Base-by-base conservation (phyloP, 1,284 basidiomycete genomes). In the Ceratobasidium sp. region DNA sequence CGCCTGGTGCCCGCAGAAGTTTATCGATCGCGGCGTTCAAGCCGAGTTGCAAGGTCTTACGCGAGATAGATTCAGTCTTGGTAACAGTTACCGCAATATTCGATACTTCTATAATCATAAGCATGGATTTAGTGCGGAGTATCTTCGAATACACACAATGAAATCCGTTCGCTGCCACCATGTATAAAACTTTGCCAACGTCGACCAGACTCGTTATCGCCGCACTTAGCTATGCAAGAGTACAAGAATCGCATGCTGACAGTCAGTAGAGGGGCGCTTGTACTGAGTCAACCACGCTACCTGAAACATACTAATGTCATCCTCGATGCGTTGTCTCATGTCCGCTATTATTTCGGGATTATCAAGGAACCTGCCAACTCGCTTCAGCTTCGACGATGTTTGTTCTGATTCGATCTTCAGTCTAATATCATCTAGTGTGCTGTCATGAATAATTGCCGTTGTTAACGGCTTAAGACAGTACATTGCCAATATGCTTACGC, bases 11-110 rank as follows among this genome's bases (percentile, higher is more conserved):
- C 12, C 54, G 54, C 7, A 12, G 69, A 7, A 71, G 57, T 33
- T 71, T 71, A 15, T 71, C 26, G 5, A 71, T 42, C n/a, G 40
- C 48, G 12, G 69, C 44, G 20, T 71, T 33, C 26, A 46, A 10
- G 3, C 33, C 69, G 10, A 66, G 10, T 23, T 7, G 38, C 3
- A 38, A 44, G 3, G 38, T 20, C 15, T 33, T 44, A 17, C 38
- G 42, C 1, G 38, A 23, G 42, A 65, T 65, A 17, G 62, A 48
- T 38, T 10, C 40, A 23, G 62, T 23, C 9, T 65, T 46, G n/a
- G 9, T 42, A 4, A 28, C 7, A 3, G 48, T 17, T 20, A 20
- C 48, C 48, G 17, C 42, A 20, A 38, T 65, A 42, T 9, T n/a
- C 2, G 59, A 62, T 42, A 62, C 59, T 62, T 9, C 4, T 13